A percentile compares a stretch with the other conserved stretches of the same genome.
Conservation (phyloP, 345 rosid species). For the Cardamine chenopodiifolia region DNA sequence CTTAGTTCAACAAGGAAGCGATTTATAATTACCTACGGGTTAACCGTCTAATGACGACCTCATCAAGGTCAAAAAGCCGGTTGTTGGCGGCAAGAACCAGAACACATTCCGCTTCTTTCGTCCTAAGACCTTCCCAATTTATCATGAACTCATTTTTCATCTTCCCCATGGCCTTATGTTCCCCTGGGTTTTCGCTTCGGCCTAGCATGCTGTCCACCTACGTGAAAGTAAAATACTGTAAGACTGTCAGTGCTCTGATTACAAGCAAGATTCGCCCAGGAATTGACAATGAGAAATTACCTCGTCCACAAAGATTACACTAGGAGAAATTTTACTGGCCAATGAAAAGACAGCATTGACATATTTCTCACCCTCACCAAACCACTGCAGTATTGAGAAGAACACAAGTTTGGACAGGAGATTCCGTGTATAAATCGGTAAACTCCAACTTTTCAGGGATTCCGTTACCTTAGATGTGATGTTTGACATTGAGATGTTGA, state of each 20-base stretch:
- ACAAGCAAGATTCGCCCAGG: conserved; percentile 4
- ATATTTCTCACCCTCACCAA: conserved; percentile 95
- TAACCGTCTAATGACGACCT: conserved; percentile 91
- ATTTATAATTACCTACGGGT: conserved; percentile 62
- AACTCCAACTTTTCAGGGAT: neutral
- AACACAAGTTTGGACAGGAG: neutral
- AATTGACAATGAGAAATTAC: conserved; percentile 43
- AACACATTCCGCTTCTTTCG: conserved; percentile 82
- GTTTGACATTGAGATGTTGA: conserved; percentile 89
- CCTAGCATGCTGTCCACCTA: conserved; percentile 99
- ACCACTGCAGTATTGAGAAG: conserved; percentile 63
- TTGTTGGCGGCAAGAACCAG: conserved; percentile 96
- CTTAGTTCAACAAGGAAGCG: conserved; percentile 5
- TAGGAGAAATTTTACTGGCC: conserved; percentile 89
- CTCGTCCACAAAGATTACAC: conserved; percentile 93
- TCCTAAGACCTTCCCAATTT: conserved; percentile 87
- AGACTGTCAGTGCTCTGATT: neutral
- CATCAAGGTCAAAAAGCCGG: conserved; percentile 96
- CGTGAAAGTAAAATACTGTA: conserved; percentile 13
- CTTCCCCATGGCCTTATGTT: conserved; percentile 89
- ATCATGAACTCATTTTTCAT: conserved; percentile 98
- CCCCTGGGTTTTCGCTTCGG: conserved; percentile 80
- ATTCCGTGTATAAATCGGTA: conserved; percentile 1
- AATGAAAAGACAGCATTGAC: conserved; percentile 89
- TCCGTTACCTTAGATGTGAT: conserved; percentile 77